Evolutionary conservation across 2,329 filamentous ascomycete genomes (phyloP).

Genomic region (Albophoma yamanashiensis): DNA sequence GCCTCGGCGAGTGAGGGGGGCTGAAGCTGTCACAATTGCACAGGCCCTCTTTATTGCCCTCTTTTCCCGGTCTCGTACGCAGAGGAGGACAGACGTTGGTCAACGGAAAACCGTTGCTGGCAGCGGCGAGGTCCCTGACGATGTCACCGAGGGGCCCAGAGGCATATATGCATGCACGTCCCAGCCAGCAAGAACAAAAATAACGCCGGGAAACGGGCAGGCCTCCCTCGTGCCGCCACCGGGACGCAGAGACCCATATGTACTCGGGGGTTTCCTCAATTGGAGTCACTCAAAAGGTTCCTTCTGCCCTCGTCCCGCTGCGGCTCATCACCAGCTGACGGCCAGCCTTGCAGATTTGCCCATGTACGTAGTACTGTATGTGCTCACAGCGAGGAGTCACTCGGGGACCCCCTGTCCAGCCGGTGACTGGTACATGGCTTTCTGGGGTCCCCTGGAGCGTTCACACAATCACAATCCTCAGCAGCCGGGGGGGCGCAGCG

Average conservation of each 20-base stretch:
- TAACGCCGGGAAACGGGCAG: background rate
- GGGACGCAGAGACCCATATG: background rate
- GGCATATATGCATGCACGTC: background rate
- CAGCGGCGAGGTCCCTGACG: background rate
- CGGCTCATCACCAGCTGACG: background rate
- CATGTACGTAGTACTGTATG: no score
- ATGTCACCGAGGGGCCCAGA: background rate
- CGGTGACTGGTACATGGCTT: background rate
- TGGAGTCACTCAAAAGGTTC: background rate
- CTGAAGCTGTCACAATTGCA: background rate
- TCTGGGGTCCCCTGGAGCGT: background rate
- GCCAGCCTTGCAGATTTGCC: background rate
- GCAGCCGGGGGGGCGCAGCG: background rate
- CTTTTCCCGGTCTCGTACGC: background rate
- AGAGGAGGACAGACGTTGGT: background rate
- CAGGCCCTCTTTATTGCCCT: background rate
- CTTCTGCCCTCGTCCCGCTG: background rate
- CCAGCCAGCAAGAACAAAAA: background rate
- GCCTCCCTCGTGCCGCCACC: background rate
- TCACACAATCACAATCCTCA: background rate
- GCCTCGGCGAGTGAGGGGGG: background rate
- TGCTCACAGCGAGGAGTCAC: constrained; percentile 4
- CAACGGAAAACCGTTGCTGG: background rate
- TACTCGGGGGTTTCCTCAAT: background rate
- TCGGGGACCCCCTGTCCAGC: background rate